Conservation (phyloP, 345 rosid genomes). For the Gossypium rotundifolium region DNA sequence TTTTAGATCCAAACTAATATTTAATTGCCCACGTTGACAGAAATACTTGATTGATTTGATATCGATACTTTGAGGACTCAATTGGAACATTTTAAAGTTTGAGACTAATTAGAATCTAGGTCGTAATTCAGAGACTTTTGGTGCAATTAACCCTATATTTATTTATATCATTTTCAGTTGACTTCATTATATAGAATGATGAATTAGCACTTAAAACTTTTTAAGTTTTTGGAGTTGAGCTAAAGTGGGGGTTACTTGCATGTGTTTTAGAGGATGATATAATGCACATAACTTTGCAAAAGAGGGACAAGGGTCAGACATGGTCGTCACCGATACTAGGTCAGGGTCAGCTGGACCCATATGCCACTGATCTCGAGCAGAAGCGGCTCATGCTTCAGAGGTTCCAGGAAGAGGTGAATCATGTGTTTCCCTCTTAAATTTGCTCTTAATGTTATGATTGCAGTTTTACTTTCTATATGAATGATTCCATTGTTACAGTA, state of each 20-base stretch:
- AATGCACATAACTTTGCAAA: slow-evolving; percentile 83
- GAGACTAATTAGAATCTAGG: too few species aligned
- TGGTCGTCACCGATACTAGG: slow-evolving; percentile 86
- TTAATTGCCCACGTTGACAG: too few species aligned
- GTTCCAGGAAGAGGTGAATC: slow-evolving; percentile 87
- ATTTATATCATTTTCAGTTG: neutral
- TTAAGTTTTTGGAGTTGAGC: neutral
- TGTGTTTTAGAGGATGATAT: slow-evolving; percentile 61
- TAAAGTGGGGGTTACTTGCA: neutral
- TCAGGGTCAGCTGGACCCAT: slow-evolving; percentile 72
- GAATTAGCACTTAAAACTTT: neutral
- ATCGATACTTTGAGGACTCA: too few species aligned
- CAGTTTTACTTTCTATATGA: neutral
- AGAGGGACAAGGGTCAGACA: slow-evolving; percentile 89
- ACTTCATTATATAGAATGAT: neutral
- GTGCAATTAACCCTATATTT: too few species aligned
- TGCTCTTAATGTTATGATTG: neutral
- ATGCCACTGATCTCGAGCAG: slow-evolving; percentile 69
- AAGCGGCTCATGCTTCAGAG: slow-evolving; percentile 95
- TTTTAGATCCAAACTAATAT: too few species aligned
- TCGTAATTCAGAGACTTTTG: too few species aligned
- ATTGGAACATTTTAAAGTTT: too few species aligned
- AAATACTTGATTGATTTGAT: too few species aligned
- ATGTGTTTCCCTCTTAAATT: neutral
- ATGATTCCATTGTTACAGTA: neutral